Conservation (phyloP, 768 basidiomycete genomes). For the Termitomyces bulborhizus region DNA sequence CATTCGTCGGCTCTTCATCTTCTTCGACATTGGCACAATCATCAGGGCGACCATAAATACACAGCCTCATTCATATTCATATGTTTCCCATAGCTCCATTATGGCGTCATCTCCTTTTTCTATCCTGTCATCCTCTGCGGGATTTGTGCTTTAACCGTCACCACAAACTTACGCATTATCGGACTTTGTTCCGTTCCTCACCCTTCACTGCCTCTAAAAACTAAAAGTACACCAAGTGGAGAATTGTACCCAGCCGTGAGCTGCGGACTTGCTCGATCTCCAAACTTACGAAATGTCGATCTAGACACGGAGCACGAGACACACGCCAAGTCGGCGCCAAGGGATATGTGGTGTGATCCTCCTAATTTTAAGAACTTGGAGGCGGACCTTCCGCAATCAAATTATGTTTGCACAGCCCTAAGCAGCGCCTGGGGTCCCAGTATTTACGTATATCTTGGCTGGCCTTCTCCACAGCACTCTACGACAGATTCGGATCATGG, state of each 20-base stretch:
- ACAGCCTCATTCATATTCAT: neutral
- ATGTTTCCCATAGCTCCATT: no score
- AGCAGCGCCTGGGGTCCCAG: constrained; percentile 5
- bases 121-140: neutral
- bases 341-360: neutral
- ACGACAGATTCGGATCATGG: neutral
- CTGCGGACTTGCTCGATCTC: neutral
- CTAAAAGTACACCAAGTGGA: neutral
- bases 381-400: neutral
- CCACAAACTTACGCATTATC: neutral
- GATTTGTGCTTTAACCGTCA: neutral
- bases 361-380: no score
- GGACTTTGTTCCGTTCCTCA: neutral
- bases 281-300: neutral
- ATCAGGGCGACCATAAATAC: no score
- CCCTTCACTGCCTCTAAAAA: neutral
- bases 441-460: neutral
- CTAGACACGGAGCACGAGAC: neutral
- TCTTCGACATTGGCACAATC: no score
- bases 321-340: neutral
- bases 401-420: neutral
- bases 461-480: neutral
- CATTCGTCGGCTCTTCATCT: neutral
- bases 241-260: neutral
- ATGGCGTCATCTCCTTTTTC: neutral